These are phyloP conservation scores for Alloteropsis semialata DNA, from an alignment of 176 grass and related monocot species.

Conservation along the genomic window DNA sequence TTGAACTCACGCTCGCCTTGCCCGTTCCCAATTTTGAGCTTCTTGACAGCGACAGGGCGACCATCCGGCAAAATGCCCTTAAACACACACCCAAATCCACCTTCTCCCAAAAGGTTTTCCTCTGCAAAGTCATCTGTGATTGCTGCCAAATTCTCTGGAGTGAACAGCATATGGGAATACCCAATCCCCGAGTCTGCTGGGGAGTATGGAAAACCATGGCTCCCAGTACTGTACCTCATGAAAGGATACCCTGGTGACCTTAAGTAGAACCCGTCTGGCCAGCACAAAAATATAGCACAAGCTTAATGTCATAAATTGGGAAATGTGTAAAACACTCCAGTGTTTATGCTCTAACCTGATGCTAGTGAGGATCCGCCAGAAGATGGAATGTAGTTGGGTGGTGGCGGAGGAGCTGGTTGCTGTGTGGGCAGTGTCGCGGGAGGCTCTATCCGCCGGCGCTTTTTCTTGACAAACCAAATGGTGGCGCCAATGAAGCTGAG, in stretches of 20 bases:
- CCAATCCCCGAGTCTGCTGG: constrained; percentile 59
- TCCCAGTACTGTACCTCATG: constrained; percentile 51
- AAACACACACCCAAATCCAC: constrained; percentile 74
- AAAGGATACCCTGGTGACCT: constrained; percentile 67
- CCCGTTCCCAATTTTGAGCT: constrained; percentile 65
- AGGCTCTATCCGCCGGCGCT: constrained; percentile 45
- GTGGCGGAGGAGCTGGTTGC: constrained; percentile 44
- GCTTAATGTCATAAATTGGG: neutral
- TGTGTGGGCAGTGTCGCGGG: constrained; percentile 17
- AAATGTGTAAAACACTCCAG: neutral
- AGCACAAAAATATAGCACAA: constrained; percentile 32
- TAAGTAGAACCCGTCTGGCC: constrained; percentile 45
- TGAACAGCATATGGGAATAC: constrained; percentile 65
- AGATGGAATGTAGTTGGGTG: constrained; percentile 44
- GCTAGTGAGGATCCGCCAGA: constrained; percentile 48
- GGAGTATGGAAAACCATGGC: constrained; percentile 60
- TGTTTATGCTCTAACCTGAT: constrained; percentile 43
- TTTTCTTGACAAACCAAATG: constrained; percentile 62
- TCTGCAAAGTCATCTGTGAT: constrained; percentile 63
- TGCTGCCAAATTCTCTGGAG: constrained; percentile 62
- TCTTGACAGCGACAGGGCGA: constrained; percentile 75
- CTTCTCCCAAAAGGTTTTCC: constrained; percentile 75
- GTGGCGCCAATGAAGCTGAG: constrained; percentile 41
- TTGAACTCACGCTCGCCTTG: constrained; percentile 80
- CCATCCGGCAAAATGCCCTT: constrained; percentile 63